These are phyloP conservation scores for Iris macrosiphon DNA, from an alignment of 106 monocot species.

Conservation along the genomic window DNA sequence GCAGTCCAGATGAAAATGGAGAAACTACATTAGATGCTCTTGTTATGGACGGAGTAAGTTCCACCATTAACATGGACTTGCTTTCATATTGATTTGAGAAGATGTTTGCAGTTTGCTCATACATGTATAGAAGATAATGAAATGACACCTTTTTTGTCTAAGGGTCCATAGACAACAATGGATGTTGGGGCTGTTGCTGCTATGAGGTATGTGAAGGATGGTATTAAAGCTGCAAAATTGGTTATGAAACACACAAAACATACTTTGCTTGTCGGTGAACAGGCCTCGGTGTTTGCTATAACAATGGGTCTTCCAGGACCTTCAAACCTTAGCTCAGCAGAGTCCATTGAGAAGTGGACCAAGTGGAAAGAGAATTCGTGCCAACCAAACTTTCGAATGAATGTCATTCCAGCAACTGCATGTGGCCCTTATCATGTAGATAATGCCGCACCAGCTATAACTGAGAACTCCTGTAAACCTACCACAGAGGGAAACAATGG, in stretches of 20 bases:
- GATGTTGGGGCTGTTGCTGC: constrained; percentile 85
- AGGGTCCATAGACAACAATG: constrained; percentile 74
- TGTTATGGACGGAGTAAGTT: constrained; percentile 86
- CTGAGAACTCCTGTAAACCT: constrained; percentile 11
- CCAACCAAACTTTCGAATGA: constrained; percentile 86
- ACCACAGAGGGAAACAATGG: background rate
- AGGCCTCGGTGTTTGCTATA: constrained; percentile 79
- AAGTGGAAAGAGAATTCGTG: constrained; percentile 63
- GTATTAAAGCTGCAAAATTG: constrained; percentile 76
- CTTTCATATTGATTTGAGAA: background rate
- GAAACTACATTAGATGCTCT: constrained; percentile 95
- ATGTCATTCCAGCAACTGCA: constrained; percentile 43
- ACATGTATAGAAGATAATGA: constrained; percentile 10
- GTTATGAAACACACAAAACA: constrained; percentile 84
- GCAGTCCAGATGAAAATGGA: constrained; percentile 97
- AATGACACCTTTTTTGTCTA: constrained; percentile 24
- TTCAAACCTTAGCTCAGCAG: constrained; percentile 64
- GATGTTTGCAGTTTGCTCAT: constrained; percentile 3
- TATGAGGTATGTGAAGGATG: constrained; percentile 96
- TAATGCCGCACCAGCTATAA: background rate
- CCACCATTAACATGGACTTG: background rate
- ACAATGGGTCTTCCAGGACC: constrained; percentile 93
- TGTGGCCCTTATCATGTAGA: constrained; percentile 64
- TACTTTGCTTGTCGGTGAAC: constrained; percentile 79
- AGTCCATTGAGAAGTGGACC: constrained; percentile 69